These are phyloP conservation scores for Actinomortierella wolfii DNA, from an alignment of 371 early-diverging fungal species.

Conservation along the genomic window DNA sequence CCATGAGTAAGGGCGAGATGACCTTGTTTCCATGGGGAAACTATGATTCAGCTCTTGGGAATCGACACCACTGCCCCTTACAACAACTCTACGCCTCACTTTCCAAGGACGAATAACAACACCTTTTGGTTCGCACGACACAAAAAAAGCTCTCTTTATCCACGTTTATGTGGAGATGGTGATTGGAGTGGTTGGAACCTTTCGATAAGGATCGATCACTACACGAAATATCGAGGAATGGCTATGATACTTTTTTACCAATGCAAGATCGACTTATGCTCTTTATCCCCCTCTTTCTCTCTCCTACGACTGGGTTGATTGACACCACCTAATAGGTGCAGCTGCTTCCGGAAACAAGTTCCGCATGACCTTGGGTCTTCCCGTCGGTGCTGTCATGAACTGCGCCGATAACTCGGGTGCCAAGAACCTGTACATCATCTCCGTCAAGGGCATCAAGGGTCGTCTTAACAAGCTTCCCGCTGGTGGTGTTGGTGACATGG, in stretches of 20 bases:
- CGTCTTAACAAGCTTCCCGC: slow-evolving; percentile 99
- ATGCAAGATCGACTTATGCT: not conserved
- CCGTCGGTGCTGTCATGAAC: slow-evolving; percentile 99
- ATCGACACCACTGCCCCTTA: no score
- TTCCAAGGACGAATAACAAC: not conserved
- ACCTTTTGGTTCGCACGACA: not conserved
- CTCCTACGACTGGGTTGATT: not conserved
- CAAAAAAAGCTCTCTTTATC: not conserved
- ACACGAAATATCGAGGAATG: not conserved
- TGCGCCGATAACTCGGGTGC: slow-evolving; percentile 99
- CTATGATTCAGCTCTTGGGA: no score
- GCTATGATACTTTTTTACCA: not conserved
- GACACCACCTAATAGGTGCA: slow-evolving; percentile 33
- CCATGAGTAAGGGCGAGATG: no score
- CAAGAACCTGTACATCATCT: slow-evolving; percentile 99
- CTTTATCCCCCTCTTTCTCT: no score
- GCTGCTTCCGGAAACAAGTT: slow-evolving; percentile 94
- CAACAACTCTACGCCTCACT: no score
- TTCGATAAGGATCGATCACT: not conserved
- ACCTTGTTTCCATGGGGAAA: no score
- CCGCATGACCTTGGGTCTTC: slow-evolving; percentile 99
- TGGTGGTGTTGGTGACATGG: slow-evolving; percentile 99
- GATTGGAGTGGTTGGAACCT: not conserved
- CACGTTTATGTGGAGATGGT: not conserved
- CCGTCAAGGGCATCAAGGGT: slow-evolving; percentile 97